phyloP scores from a whole-genome alignment of 2,329 filamentous ascomycete species.

The Fusarium robinianum region DNA sequence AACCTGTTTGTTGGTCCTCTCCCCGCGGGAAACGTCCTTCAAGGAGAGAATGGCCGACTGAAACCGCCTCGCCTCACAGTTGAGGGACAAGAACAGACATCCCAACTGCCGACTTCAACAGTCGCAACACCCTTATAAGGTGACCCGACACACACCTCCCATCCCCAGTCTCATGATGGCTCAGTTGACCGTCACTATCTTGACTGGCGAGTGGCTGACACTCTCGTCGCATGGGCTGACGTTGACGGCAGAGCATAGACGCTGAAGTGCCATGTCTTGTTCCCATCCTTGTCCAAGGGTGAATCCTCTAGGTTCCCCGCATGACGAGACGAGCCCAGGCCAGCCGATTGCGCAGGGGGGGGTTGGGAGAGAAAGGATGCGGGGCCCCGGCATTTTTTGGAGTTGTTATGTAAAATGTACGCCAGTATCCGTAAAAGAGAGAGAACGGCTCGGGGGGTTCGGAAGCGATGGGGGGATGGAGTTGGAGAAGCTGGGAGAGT shows the following conservation, averaged over 20 bases:
- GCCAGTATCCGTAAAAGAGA: no score
- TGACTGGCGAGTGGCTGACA: background rate
- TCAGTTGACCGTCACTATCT: background rate
- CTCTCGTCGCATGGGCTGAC: no score
- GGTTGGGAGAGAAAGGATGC: constrained; percentile 1
- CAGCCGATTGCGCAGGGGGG: background rate
- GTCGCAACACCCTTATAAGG: background rate
- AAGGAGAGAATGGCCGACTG: background rate
- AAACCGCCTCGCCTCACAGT: constrained; percentile 5
- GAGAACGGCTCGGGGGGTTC: no score
- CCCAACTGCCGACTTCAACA: background rate
- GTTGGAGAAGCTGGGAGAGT: background rate
- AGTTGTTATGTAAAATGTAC: no score
- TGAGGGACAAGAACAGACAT: no score
- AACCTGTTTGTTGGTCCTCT: no score
- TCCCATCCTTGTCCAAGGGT: background rate
- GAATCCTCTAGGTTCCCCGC: background rate
- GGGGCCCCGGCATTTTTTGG: constrained; percentile 5
- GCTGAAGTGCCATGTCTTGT: background rate
- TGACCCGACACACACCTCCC: background rate
- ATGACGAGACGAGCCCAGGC: background rate
- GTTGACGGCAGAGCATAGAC: no score
- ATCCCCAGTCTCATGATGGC: background rate
- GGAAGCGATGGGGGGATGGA: background rate
- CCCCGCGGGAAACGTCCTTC: background rate